phyloP scores from a whole-genome alignment of 768 basidiomycete species.

The Paxillus rubicundulus region DNA sequence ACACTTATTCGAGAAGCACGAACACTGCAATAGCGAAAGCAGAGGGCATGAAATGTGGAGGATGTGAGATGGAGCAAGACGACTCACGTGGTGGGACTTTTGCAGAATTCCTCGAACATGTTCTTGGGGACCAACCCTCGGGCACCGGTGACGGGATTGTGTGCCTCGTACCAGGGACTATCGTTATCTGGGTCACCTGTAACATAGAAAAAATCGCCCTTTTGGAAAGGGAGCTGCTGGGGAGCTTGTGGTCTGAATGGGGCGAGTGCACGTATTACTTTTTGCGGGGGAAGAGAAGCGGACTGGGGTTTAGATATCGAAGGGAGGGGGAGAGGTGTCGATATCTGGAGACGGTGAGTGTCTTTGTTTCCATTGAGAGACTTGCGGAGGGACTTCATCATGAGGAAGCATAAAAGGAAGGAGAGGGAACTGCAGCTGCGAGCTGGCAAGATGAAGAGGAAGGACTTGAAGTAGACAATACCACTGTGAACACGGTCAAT shows the following conservation, averaged over 20 bases:
- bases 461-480: slow-evolving; percentile 11
- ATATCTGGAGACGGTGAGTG: slow-evolving; percentile 57
- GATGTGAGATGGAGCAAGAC: slow-evolving; percentile 2
- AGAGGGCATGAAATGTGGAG: background rate
- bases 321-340: slow-evolving; percentile 65
- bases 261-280: slow-evolving; percentile 85
- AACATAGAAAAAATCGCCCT: slow-evolving; percentile 98
- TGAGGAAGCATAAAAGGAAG: slow-evolving; percentile 17
- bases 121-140: slow-evolving; percentile 86
- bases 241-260: slow-evolving; percentile 67
- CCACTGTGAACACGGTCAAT: background rate
- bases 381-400: slow-evolving; percentile 83
- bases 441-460: slow-evolving; percentile 12
- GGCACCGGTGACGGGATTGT: slow-evolving; percentile 89
- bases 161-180: slow-evolving; percentile 84
- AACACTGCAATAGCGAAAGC: slow-evolving; percentile 24
- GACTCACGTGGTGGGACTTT: slow-evolving; percentile 63
- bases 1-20: slow-evolving; percentile 40
- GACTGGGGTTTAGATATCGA: slow-evolving; percentile 66
- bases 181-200: slow-evolving; percentile 63
- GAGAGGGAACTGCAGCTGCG: background rate
- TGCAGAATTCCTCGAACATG: slow-evolving; percentile 89
- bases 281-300: slow-evolving; percentile 82
- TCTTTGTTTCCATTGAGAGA: slow-evolving; percentile 71
- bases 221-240: slow-evolving; percentile 84